Conservation (phyloP, 139 green algal genomes). For the Chlorokybus atmophyticus region DNA sequence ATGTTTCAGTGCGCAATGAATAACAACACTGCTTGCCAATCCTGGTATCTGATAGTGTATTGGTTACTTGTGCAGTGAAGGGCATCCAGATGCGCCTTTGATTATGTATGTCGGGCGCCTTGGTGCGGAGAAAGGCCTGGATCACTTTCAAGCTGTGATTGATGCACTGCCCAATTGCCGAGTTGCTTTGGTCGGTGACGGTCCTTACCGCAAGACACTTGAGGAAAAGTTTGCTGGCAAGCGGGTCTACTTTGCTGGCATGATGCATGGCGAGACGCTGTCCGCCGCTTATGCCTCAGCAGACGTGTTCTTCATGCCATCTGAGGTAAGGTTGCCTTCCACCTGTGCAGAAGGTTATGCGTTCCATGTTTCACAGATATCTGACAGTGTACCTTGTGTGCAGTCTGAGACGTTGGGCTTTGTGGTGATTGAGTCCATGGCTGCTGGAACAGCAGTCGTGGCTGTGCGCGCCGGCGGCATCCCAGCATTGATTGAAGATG, state of each 20-base stretch:
- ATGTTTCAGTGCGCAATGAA: no score
- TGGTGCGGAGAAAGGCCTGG: no score
- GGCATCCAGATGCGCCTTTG: neutral
- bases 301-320: slow-evolving; percentile 94
- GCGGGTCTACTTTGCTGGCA: slow-evolving; percentile 23
- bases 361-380: no score
- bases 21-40: no score
- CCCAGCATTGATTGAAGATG: no score
- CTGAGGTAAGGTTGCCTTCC: no score
- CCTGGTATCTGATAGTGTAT: neutral
- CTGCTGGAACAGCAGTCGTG: slow-evolving; percentile 72
- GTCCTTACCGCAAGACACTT: slow-evolving; percentile 52
- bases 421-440: slow-evolving; percentile 96
- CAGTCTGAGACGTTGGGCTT: slow-evolving; percentile 97
- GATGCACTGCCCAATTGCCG: slow-evolving; percentile 20
- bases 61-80: neutral
- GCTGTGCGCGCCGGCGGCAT: no score
- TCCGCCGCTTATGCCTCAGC: slow-evolving; percentile 73
- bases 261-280: slow-evolving; percentile 72
- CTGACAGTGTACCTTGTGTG: no score
- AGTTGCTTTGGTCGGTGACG: slow-evolving; percentile 88
- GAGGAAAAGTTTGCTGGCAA: slow-evolving; percentile 50
- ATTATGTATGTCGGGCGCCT: no score
- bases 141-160: no score
- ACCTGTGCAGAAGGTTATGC: no score